phyloP scores from a whole-genome alignment of 2,329 filamentous ascomycete species.

The Daldinia eschscholtzii region DNA sequence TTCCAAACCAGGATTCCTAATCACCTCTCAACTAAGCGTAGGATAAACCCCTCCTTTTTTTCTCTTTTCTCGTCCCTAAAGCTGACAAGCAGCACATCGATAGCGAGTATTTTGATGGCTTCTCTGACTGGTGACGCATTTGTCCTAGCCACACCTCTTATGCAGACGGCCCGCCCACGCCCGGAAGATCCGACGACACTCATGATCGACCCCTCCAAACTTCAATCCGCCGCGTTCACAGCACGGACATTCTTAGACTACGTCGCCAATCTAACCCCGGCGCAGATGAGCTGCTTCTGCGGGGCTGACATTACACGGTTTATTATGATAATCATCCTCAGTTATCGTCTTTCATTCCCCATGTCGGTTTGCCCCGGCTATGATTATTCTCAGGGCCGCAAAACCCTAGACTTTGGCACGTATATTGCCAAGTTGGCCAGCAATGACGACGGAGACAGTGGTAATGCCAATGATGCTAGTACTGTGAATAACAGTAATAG shows the following conservation, averaged over 20 bases:
- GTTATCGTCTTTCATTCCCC: conserved; percentile 62
- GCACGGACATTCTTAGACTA: conserved; percentile 54
- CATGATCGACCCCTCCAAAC: conserved; percentile 42
- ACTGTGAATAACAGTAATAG: not conserved
- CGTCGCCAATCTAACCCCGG: conserved; percentile 43
- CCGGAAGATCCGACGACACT: conserved; percentile 27
- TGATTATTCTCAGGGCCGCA: conserved; percentile 57
- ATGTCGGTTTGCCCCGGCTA: conserved; percentile 55
- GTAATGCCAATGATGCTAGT: conserved; percentile 16
- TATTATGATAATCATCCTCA: conserved; percentile 58
- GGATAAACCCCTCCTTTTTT: conserved; percentile 16
- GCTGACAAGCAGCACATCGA: conserved; percentile 15
- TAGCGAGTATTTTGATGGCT: conserved; percentile 54
- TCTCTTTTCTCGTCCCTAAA: not conserved
- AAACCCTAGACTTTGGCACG: conserved; percentile 55
- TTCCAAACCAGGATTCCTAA: conserved; percentile 56
- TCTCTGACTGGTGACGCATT: conserved; percentile 57
- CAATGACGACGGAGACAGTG: conserved; percentile 15
- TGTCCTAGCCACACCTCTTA: conserved; percentile 56
- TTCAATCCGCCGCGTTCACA: conserved; percentile 42
- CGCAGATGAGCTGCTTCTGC: conserved; percentile 55
- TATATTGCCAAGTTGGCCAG: conserved; percentile 56
- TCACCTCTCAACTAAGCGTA: conserved; percentile 51
- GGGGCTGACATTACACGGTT: conserved; percentile 60
- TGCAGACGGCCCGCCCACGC: conserved; percentile 42